Evolutionary conservation across 495 filamentous ascomycete species (phyloP), one percentile per base, ranked within the genome.

Genomic region (Podospora comata): DNA sequence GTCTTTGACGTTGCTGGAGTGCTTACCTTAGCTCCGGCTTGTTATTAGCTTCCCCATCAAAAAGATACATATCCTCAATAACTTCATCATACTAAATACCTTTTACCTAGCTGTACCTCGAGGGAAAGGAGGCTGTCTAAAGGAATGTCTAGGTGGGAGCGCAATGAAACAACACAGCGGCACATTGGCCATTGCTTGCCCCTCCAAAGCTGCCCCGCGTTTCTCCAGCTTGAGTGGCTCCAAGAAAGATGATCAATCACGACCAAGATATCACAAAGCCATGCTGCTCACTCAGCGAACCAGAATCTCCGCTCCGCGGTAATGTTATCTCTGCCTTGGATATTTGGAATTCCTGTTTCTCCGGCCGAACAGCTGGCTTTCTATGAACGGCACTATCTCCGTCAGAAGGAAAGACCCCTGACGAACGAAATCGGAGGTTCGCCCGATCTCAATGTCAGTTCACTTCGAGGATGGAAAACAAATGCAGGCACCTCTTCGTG

Each of bases 291-390:
- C 61, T 63, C 61, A 63, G 61, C 61, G 30, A 28, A 19, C 30
- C 61, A 63, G 61, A 62, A 34, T 63, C 61, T 63, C 61, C 61
- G 61, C 61, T 63, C 61, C 61, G 61, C 61, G 61, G 61, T 63
- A 32, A 63, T 39, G 61, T 32, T 32, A 32, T 32, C 30, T 32
- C 3, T 32, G 23, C 23, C 23, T 23, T 23, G 15, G 15, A 48
- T 11, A 18, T 48, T 48, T 13, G 39, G 39, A 48, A 48, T 48
- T 48, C 39, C 39, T 48, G 13, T 18, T 13, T 48, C 39, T 48
- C 39, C 39, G 39, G 39, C 39, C 39, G 39, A 11, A 11, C 39
- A 48, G 39, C 39, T 48, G 39, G 13, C 39, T 11, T 48, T 48
- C 56, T 18, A 59, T 59, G 5, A 20, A 59, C 3, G 16, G 19